Conservation (phyloP, 345 rosid genomes). For the Bretschneidera sinensis region DNA sequence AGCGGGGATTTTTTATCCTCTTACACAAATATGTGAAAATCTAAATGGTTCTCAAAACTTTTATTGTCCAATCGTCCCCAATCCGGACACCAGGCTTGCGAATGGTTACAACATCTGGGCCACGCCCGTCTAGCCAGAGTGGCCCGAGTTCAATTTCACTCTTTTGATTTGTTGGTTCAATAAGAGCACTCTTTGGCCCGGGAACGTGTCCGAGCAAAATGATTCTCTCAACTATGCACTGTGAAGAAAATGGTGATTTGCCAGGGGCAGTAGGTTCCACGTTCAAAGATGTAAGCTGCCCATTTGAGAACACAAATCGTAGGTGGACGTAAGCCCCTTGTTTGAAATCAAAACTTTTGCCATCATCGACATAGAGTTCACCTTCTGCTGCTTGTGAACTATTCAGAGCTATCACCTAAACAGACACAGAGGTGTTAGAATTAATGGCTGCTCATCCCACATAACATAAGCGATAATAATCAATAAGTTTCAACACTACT, state of each 20-base stretch:
- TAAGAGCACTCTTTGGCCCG: slow-evolving; percentile 46
- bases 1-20: too few relatives aligned
- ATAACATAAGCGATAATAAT: background rate
- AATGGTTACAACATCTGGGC: slow-evolving; percentile 53
- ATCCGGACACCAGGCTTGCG: slow-evolving; percentile 80
- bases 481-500: background rate
- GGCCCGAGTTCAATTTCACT: slow-evolving; percentile 66
- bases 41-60: slow-evolving; percentile 32
- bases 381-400: slow-evolving; percentile 86
- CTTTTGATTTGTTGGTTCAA: slow-evolving; percentile 65
- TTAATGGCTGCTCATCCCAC: background rate
- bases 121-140: slow-evolving; percentile 36
- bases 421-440: background rate
- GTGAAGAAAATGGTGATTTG: slow-evolving; percentile 44
- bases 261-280: slow-evolving; percentile 26
- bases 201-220: slow-evolving; percentile 56
- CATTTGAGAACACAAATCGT: slow-evolving; percentile 61
- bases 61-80: slow-evolving; percentile 75
- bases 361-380: slow-evolving; percentile 92
- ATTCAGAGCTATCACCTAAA: slow-evolving; percentile 87
- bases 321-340: slow-evolving; percentile 79
- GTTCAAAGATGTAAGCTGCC: slow-evolving; percentile 60
- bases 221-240: slow-evolving; percentile 69
- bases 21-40: too few relatives aligned
- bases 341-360: slow-evolving; percentile 68